These are phyloP conservation scores for Serendipita indica DNA, from an alignment of 768 basidiomycete genomes.

Conservation along the genomic window DNA sequence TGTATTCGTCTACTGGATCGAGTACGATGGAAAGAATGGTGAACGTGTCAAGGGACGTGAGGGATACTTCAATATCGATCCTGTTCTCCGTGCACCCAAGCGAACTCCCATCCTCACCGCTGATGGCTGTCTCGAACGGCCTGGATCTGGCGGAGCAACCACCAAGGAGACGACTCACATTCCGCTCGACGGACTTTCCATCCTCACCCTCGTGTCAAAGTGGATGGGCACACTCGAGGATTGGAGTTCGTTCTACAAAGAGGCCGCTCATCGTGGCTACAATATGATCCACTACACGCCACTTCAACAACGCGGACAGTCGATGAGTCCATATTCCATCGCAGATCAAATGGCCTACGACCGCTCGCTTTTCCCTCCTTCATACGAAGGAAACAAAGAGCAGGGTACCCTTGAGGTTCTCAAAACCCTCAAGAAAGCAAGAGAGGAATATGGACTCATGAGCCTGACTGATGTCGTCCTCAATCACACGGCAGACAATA, in stretches of 20 bases:
- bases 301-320: constrained; percentile 78
- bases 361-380: constrained; percentile 42
- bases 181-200: constrained; percentile 74
- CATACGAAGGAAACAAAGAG: constrained; percentile 27
- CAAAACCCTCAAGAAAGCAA: constrained; percentile 50
- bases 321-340: constrained; percentile 88
- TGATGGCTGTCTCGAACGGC: constrained; percentile 35
- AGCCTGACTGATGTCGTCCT: constrained; percentile 91
- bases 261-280: constrained; percentile 81
- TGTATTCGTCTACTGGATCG: constrained; percentile 89
- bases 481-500: constrained; percentile 95
- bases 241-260: constrained; percentile 69
- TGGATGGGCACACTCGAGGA: constrained; percentile 84
- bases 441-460: constrained; percentile 75
- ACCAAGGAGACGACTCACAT: constrained; percentile 44
- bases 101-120: constrained; percentile 59
- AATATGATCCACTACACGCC: constrained; percentile 98
- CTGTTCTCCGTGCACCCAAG: constrained; percentile 59
- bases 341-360: constrained; percentile 77
- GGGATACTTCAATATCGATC: constrained; percentile 95
- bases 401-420: constrained; percentile 45
- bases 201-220: constrained; percentile 86
- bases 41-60: constrained; percentile 65
- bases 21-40: constrained; percentile 55
- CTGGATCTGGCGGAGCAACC: constrained; percentile 38